These are phyloP conservation scores for Talaromyces sp. DNA, from an alignment of 2,329 filamentous ascomycete species.

Conservation along the genomic window DNA sequence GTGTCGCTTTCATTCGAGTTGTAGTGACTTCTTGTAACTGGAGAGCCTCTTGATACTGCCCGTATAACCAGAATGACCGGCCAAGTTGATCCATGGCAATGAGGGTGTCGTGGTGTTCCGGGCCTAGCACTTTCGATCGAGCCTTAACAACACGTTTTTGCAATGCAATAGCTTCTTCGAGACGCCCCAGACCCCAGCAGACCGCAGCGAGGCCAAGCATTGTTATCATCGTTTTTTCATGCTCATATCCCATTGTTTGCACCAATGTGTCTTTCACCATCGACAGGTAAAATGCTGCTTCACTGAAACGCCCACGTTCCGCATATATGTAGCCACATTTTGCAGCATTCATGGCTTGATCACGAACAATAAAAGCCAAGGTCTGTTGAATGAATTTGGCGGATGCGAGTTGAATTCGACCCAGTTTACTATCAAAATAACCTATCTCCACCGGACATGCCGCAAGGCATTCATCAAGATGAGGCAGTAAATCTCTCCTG, in stretches of 20 bases:
- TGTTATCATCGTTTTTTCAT: conserved; percentile 13
- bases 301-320: conserved; percentile 21
- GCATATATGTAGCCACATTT: conserved; percentile 25
- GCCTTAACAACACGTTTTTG: conserved; percentile 20
- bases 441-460: conserved; percentile 11
- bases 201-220: conserved; percentile 19
- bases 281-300: conserved; percentile 18
- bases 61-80: conserved; percentile 23
- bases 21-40: conserved; percentile 21
- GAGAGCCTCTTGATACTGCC: conserved; percentile 20
- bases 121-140: conserved; percentile 20
- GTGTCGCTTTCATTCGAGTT: conserved; percentile 20
- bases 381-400: conserved; percentile 13
- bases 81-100: conserved; percentile 25
- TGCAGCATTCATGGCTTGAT: conserved; percentile 19
- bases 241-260: conserved; percentile 15
- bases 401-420: conserved; percentile 14
- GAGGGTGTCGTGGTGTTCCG: conserved; percentile 27
- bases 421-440: neutral
- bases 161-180: conserved; percentile 19
- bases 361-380: conserved; percentile 17
- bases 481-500: conserved; percentile 24
- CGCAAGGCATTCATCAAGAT: conserved; percentile 22
- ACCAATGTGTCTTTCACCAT: conserved; percentile 21
- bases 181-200: conserved; percentile 18